Evolutionary conservation across 352 stramenopile genomes (phyloP).

Genomic region (Globisporangium acanthophoron): DNA sequence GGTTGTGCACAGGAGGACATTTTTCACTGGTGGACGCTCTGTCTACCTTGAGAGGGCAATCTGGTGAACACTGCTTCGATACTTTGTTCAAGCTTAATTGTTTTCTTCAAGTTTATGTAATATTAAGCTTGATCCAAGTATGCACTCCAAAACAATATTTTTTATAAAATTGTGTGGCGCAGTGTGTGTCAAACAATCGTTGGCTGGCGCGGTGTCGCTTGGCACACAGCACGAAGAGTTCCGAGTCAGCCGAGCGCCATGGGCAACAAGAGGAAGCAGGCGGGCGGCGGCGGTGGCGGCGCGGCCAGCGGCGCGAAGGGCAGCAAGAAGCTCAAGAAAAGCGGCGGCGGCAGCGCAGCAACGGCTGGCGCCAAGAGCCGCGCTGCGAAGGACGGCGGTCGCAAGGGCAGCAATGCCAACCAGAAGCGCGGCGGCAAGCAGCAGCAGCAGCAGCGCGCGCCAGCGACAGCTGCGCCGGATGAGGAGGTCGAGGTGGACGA

Average conservation of each 20-base stretch:
- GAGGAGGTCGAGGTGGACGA: slow-evolving; percentile 63
- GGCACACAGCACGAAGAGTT: not conserved
- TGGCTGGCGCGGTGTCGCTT: not conserved
- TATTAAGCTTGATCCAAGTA: not conserved
- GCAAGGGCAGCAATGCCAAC: not conserved
- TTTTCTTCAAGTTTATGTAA: not conserved
- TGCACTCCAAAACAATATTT: not conserved
- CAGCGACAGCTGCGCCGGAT: slow-evolving; percentile 12
- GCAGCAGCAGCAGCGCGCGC: slow-evolving; percentile 16
- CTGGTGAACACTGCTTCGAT: not conserved
- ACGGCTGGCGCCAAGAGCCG: slow-evolving; percentile 6
- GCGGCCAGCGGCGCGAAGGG: slow-evolving; percentile 24
- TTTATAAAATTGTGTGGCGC: not conserved
- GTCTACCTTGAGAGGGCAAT: no score
- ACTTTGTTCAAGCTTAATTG: not conserved
- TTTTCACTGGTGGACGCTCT: no score
- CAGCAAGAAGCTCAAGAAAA: slow-evolving; percentile 27
- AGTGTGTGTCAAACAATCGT: not conserved
- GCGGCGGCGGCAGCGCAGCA: slow-evolving; percentile 8
- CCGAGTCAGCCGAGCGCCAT: not conserved
- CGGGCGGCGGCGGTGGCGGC: slow-evolving; percentile 11
- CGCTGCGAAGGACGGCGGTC: not conserved
- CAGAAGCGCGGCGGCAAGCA: slow-evolving; percentile 20
- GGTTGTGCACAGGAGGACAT: no score
- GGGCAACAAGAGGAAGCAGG: slow-evolving; percentile 38